Evolutionary conservation across 1,284 basidiomycete genomes (phyloP).

Genomic region (Veloboletus limbatus): DNA sequence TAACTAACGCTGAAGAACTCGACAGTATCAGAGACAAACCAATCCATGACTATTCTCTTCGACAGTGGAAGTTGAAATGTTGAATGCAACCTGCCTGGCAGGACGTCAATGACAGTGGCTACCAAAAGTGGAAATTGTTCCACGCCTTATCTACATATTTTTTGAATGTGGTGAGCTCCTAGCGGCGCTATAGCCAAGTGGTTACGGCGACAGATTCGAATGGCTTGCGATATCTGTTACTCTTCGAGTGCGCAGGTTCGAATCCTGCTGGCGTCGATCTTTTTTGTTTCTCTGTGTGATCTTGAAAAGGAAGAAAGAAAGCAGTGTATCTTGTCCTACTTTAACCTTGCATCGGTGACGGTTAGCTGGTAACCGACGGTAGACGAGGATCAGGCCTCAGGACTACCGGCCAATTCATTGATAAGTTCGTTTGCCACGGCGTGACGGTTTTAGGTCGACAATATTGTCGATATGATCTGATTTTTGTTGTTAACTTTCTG

Average conservation of each 20-base stretch:
- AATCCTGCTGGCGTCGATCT: constrained; percentile 40
- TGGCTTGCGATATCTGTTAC: constrained; percentile 37
- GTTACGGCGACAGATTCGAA: constrained; percentile 62
- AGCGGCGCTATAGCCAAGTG: constrained; percentile 51
- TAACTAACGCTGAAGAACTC: background rate
- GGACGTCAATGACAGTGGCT: background rate
- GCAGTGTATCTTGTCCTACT: no score
- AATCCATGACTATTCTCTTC: constrained; percentile 23
- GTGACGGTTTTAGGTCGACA: no score
- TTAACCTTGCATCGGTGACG: no score
- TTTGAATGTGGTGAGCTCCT: no score
- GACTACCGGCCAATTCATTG: no score
- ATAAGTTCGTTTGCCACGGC: no score
- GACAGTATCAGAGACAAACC: constrained; percentile 19
- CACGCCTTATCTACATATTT: background rate
- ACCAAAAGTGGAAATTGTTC: constrained; percentile 9
- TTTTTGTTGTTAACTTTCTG: no score
- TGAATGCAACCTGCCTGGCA: no score
- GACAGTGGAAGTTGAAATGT: background rate
- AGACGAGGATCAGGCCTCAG: no score
- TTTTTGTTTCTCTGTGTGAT: constrained; percentile 6
- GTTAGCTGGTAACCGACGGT: no score
- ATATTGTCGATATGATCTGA: no score
- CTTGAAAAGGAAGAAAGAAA: no score
- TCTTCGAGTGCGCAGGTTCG: constrained; percentile 43